phyloP scores from a whole-genome alignment of 208 protist genomes.

The Crithidia fasciculata region DNA sequence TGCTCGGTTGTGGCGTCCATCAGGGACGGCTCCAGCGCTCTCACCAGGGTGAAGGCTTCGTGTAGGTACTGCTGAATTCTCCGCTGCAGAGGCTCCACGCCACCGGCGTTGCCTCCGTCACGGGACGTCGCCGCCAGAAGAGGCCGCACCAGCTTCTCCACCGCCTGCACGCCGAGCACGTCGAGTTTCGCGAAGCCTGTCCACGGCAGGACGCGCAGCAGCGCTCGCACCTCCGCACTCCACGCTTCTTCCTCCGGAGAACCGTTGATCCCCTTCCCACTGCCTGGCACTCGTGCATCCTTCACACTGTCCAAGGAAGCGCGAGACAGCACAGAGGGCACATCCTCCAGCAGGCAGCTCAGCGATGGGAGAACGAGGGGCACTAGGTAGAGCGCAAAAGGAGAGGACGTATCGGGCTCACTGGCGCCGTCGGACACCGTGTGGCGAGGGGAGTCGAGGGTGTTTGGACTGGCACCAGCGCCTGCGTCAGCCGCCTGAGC shows the following conservation, averaged over 20 bases:
- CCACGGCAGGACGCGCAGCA: slow-evolving; percentile 29
- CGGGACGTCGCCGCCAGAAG: not conserved
- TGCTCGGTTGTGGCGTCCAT: slow-evolving; percentile 19
- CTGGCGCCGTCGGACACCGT: not conserved
- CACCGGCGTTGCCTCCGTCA: not conserved
- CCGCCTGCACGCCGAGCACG: not conserved
- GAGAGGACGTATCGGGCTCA: not conserved
- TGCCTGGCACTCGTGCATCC: not conserved
- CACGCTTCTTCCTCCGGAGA: slow-evolving; percentile 16
- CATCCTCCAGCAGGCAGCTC: slow-evolving; percentile 12
- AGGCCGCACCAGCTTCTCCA: slow-evolving; percentile 16
- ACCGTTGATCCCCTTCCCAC: not conserved
- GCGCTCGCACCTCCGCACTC: slow-evolving; percentile 22
- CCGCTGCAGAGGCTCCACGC: slow-evolving; percentile 1
- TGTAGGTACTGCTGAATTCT: slow-evolving; percentile 4
- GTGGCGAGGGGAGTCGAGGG: not conserved
- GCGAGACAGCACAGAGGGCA: slow-evolving; percentile 1
- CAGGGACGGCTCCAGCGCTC: slow-evolving; percentile 9
- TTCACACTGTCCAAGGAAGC: no score
- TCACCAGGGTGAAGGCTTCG: not conserved
- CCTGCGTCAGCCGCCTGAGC: not conserved
- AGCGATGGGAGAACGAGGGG: slow-evolving; percentile 18
- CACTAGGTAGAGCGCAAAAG: slow-evolving; percentile 3
- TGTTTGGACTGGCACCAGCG: not conserved
- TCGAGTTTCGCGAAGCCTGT: slow-evolving; percentile 19